Evolutionary conservation across 768 basidiomycete species (phyloP).

Genomic region (Boletus huronensis): DNA sequence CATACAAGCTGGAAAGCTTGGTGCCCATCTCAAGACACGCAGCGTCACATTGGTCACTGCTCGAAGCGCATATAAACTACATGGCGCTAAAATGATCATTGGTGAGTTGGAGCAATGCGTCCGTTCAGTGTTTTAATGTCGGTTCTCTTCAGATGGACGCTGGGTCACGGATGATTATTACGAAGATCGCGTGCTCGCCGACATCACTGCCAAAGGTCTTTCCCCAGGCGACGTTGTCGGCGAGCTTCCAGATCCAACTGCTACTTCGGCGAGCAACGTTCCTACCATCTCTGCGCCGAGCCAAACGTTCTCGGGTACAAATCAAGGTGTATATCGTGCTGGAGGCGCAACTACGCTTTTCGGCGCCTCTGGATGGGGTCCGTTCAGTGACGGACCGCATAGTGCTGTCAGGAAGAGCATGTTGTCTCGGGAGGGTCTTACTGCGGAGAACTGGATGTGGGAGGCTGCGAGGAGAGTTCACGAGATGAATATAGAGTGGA

Average conservation of each 20-base stretch:
- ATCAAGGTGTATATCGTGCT: slow-evolving; percentile 76
- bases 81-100: slow-evolving; percentile 87
- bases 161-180: slow-evolving; percentile 97
- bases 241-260: slow-evolving; percentile 74
- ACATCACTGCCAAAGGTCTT: slow-evolving; percentile 77
- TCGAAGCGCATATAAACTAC: slow-evolving; percentile 89
- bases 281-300: slow-evolving; percentile 33
- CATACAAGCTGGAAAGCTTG: slow-evolving; percentile 84
- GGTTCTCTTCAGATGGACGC: slow-evolving; percentile 60
- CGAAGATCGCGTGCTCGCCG: slow-evolving; percentile 76
- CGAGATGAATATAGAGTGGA: slow-evolving; percentile 64
- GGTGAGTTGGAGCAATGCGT: no score
- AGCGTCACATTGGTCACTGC: slow-evolving; percentile 94
- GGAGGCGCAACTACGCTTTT: slow-evolving; percentile 94
- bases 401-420: slow-evolving; percentile 81
- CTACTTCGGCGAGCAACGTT: slow-evolving; percentile 41
- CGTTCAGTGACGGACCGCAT: slow-evolving; percentile 84
- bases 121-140: neutral
- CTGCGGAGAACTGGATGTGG: slow-evolving; percentile 91
- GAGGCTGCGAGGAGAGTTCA: slow-evolving; percentile 64
- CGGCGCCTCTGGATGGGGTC: slow-evolving; percentile 78
- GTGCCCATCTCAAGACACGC: slow-evolving; percentile 82
- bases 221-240: slow-evolving; percentile 81
- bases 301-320: slow-evolving; percentile 41
- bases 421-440: slow-evolving; percentile 75